Conservation (phyloP, 768 basidiomycete genomes). For the Wakefieldia striispora region DNA sequence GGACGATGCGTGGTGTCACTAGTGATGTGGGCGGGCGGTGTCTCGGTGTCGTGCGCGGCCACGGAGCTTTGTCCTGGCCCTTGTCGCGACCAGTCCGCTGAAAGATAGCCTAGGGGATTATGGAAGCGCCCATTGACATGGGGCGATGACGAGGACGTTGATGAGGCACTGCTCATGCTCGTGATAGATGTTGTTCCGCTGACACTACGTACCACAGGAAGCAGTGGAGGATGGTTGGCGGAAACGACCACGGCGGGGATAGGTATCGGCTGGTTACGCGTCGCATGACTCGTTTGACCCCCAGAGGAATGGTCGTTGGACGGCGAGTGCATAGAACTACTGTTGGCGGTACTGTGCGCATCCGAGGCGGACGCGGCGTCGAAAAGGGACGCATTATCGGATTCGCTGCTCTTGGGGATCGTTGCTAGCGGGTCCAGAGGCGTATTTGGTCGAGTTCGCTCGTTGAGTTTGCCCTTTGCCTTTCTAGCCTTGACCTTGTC, state of each 20-base stretch:
- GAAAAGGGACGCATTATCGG: slow-evolving; percentile 23
- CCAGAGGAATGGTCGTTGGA: slow-evolving; percentile 15
- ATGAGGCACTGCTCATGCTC: slow-evolving; percentile 22
- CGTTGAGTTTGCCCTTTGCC: slow-evolving; percentile 12
- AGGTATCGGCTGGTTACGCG: neutral
- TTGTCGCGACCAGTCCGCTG: slow-evolving; percentile 26
- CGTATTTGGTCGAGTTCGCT: neutral
- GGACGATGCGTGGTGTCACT: neutral
- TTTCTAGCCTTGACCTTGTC: slow-evolving; percentile 35
- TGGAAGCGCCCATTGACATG: slow-evolving; percentile 2
- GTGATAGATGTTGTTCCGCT: slow-evolving; percentile 21
- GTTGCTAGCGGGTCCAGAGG: neutral
- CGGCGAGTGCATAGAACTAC: slow-evolving; percentile 21
- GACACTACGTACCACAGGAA: slow-evolving; percentile 14
- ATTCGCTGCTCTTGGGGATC: slow-evolving; percentile 20
- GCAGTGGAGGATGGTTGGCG: slow-evolving; percentile 13
- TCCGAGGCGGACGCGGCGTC: slow-evolving; percentile 28
- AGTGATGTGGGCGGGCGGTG: neutral
- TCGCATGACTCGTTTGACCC: neutral
- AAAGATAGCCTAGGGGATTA: slow-evolving; percentile 21
- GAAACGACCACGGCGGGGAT: slow-evolving; percentile 32
- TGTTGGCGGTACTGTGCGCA: slow-evolving; percentile 27
- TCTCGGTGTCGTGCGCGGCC: neutral
- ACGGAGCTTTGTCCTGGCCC: neutral
- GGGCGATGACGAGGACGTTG: slow-evolving; percentile 13